A percentile compares a stretch with the other conserved stretches of the same genome.
phyloP scores from a whole-genome alignment of 2,329 filamentous ascomycete species.

The Davidsoniella australis region DNA sequence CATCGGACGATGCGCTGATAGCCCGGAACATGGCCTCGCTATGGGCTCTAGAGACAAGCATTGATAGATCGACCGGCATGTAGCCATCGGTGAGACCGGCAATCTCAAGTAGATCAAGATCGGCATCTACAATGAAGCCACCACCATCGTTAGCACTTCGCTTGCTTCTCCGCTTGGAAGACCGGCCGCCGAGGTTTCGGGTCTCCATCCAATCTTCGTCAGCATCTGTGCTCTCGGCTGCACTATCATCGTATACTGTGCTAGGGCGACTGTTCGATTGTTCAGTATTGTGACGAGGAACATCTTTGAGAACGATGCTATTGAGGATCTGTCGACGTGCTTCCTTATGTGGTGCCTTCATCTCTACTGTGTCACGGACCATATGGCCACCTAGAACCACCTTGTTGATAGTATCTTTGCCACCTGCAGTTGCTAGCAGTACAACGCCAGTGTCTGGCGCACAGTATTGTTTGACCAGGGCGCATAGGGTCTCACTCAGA shows the following conservation, averaged over 20 bases:
- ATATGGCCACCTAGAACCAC: conserved; percentile 83
- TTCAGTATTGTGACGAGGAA: background rate
- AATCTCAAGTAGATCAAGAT: conserved; percentile 80
- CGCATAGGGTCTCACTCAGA: conserved; percentile 74
- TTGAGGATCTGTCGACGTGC: conserved; percentile 70
- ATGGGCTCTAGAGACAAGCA: conserved; percentile 71
- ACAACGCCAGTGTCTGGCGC: conserved; percentile 65
- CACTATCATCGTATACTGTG: conserved; percentile 31
- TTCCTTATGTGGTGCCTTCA: conserved; percentile 89
- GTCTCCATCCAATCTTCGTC: conserved; percentile 62
- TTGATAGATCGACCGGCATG: conserved; percentile 83
- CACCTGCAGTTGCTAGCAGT: conserved; percentile 75
- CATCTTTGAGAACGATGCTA: conserved; percentile 44
- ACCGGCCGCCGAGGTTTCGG: conserved; percentile 28
- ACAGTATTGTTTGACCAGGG: conserved; percentile 72
- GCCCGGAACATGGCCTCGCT: conserved; percentile 86
- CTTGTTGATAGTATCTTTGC: conserved; percentile 83
- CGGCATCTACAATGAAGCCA: conserved; percentile 56
- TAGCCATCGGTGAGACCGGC: conserved; percentile 93
- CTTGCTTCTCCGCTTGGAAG: conserved; percentile 23
- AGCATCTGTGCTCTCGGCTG: conserved; percentile 24
- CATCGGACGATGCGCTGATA: conserved; percentile 36
- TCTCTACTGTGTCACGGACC: conserved; percentile 72
- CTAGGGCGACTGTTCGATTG: conserved; percentile 35
- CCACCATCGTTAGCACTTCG: conserved; percentile 21